Evolutionary conservation across 176 grass and related monocot species (phyloP), one percentile per base, ranked within the genome.

Genomic region (Saccharum officinarum): DNA sequence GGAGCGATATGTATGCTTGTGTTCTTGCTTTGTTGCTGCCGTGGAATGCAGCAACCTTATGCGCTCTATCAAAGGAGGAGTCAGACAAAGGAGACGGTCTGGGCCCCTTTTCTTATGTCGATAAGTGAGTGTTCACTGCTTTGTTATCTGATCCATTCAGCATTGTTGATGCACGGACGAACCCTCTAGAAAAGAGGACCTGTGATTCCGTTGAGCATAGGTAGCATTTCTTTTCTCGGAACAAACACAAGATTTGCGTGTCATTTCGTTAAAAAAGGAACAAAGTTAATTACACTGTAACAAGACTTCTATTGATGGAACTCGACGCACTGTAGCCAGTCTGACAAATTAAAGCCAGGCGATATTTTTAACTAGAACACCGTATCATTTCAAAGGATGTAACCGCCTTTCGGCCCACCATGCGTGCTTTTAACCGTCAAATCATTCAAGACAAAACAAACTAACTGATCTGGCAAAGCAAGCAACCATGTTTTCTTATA

Each of bases 11-110:
- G 75, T 26, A 49, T 55, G 52, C 6, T 20, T 90, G 69, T 46
- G 79, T 88, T 57, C 17, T 84, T 77, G 80, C 85, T 87, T 84
- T 84, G 71, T 4, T 33, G 70, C 62, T 76, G 67, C 76, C 76
- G 81, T 87, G 81, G 85, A 84, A 63, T 80, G 85, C 89, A 91
- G 76, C 55, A 70, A 31, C 23, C 23, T 33, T 36, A 62, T 79
- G 80, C 80, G 62, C 71, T 60, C 63, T 26, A 17, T 16, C 70
- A 84, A 84, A 87, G 85, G 75, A 75, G 50, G 73, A 54, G 14
- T 34, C 71, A 14, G 33, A 2, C 22, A 72, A 63, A 62, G 60
- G 11, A 47, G 2, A 42, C 16, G 40, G 69, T 31, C 9, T 33
- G 40, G 69, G 60, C 5, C 62, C 75, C 85, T 50, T 84, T 81